These are phyloP conservation scores for Annona squamosa DNA, from an alignment of 164 flowering plant genomes.

Conservation along the genomic window DNA sequence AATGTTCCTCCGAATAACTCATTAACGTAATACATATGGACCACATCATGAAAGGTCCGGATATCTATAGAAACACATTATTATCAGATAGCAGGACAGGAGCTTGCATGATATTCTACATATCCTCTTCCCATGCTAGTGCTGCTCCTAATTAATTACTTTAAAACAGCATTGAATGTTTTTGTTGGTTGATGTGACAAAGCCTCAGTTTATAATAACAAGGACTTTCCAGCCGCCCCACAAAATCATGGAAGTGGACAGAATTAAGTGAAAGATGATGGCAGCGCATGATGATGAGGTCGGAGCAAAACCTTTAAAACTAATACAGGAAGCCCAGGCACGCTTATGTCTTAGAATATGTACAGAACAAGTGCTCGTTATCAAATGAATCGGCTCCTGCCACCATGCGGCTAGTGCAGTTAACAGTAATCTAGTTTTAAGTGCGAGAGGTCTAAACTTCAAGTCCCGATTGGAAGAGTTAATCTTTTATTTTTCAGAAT, in stretches of 20 bases:
- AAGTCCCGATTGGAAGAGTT: too few relatives aligned
- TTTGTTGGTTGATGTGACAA: background rate
- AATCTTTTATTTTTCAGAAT: too few relatives aligned
- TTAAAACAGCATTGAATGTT: background rate
- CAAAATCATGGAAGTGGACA: slow-evolving; percentile 5
- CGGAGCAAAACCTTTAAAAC: slow-evolving; percentile 7
- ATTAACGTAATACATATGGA: background rate
- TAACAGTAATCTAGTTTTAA: background rate
- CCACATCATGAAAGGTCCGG: background rate
- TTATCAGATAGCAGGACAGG: background rate
- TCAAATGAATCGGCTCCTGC: background rate
- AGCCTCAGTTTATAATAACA: slow-evolving; percentile 4
- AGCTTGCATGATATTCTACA: too few relatives aligned
- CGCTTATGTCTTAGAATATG: background rate
- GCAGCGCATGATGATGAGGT: slow-evolving; percentile 1
- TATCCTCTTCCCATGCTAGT: too few relatives aligned
- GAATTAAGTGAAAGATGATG: background rate
- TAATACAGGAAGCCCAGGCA: background rate
- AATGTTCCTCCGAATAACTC: too few relatives aligned
- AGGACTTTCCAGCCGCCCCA: slow-evolving; percentile 7
- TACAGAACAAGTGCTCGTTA: background rate
- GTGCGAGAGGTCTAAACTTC: background rate
- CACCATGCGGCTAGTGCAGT: background rate
- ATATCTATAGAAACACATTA: background rate
- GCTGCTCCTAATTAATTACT: background rate